Evolutionary conservation across 768 basidiomycete genomes (phyloP), one percentile per base, ranked within the genome.

Genomic region (Kwoniella shandongensis): DNA sequence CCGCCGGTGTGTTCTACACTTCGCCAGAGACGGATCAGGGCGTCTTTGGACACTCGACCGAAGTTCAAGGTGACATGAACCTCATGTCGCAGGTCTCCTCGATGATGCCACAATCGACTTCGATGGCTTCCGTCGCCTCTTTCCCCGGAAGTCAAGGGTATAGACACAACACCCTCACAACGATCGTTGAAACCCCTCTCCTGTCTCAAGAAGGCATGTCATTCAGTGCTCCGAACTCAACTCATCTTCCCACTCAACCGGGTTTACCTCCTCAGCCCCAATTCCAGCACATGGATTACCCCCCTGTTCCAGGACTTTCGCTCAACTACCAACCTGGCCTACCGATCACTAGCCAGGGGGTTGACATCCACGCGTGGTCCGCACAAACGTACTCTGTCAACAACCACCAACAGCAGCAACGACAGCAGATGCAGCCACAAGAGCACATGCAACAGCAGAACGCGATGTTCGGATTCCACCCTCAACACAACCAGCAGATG

Each of bases 361-460:
- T 55, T 17, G 61, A 63, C 29, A 59, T 62, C 38, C 51, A 55
- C 17, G 61, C 61, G 17, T 65, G 63, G 63, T 57, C 63, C 6
- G 50, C 54, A n/a, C 59, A 61, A 20, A 61, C 59, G 4, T 61
- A 55, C 30, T 54, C 44, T n/a, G 41, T 47, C 30, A 30, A 30
- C 32, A 23, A 49, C 18, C 44, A 20, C 15, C 25, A 20, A 4
- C 27, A 35, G 18, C 23, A 49, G 4, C 30, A 17, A n/a, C 15
- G 17, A 10, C 22, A 32, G 32, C 32, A 32, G 32, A 6, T 6
- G 32, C 32, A 32, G 13, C 32, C 6, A 32, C 32, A 32, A 32
- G 7, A 32, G 13, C 32, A 32, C 6, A 6, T 6, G 13, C 32
- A 32, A 32, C 40, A 42, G 22, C 40, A 42, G n/a, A 42, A 42